Evolutionary conservation across 1,139 yeast species (phyloP).

Genomic region (Hemisphaericaspora lyxosophila): DNA sequence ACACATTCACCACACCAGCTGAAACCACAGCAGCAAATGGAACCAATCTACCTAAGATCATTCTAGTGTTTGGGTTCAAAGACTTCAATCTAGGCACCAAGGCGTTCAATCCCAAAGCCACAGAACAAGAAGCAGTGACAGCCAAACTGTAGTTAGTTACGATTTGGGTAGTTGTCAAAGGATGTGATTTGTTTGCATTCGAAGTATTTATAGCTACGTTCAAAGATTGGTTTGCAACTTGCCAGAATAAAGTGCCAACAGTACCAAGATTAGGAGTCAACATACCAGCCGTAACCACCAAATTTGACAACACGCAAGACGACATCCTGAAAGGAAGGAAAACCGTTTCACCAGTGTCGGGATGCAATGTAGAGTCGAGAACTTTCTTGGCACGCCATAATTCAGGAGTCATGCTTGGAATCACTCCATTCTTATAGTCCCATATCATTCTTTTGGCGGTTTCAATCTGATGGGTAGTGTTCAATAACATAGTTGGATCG

Average conservation of each 20-base stretch:
- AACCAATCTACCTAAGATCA: slow-evolving; percentile 78
- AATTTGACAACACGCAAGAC: slow-evolving; percentile 85
- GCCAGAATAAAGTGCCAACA: slow-evolving; percentile 94
- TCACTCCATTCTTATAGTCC: slow-evolving; percentile 70
- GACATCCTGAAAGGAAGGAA: slow-evolving; percentile 95
- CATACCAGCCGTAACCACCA: slow-evolving; percentile 97
- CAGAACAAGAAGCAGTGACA: slow-evolving; percentile 91
- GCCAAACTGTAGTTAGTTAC: slow-evolving; percentile 80
- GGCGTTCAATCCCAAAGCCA: slow-evolving; percentile 88
- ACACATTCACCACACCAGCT: slow-evolving; percentile 93
- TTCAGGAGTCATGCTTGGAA: slow-evolving; percentile 66
- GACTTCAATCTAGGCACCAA: slow-evolving; percentile 78
- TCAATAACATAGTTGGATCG: slow-evolving; percentile 86
- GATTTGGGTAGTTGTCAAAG: slow-evolving; percentile 75
- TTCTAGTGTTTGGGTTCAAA: slow-evolving; percentile 63
- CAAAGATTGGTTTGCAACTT: slow-evolving; percentile 91
- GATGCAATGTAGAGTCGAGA: slow-evolving; percentile 86
- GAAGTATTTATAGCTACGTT: slow-evolving; percentile 97
- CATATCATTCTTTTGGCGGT: slow-evolving; percentile 64
- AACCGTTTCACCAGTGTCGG: slow-evolving; percentile 94
- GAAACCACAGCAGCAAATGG: slow-evolving; percentile 98
- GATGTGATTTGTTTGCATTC: slow-evolving; percentile 93
- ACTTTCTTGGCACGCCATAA: slow-evolving; percentile 88
- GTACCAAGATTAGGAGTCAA: slow-evolving; percentile 90
- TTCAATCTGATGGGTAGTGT: slow-evolving; percentile 62